phyloP scores from a whole-genome alignment of 2,329 filamentous ascomycete species.

The Alternaria novae-zelandiae region DNA sequence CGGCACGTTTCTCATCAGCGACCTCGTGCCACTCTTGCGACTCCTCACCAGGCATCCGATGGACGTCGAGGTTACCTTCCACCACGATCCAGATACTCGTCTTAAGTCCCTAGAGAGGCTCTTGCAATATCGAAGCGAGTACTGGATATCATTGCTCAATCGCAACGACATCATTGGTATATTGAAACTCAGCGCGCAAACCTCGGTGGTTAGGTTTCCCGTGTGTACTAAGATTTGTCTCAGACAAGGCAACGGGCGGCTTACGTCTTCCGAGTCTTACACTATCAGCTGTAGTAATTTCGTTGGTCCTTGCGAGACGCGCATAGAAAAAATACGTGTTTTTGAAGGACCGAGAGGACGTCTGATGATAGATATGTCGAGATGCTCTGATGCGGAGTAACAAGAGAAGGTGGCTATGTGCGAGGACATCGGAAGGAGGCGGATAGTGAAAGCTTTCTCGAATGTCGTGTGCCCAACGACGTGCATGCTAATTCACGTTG shows the following conservation, averaged over 20 bases:
- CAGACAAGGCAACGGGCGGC: too few relatives aligned
- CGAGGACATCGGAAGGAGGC: not conserved
- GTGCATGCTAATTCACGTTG: not conserved
- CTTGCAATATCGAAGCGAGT: not conserved
- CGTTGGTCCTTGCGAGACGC: too few relatives aligned
- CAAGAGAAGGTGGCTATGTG: not conserved
- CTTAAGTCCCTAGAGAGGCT: not conserved
- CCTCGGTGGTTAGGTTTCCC: too few relatives aligned
- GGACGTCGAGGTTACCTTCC: not conserved
- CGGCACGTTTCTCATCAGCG: too few relatives aligned
- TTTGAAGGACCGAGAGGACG: not conserved
- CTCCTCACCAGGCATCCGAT: not conserved
- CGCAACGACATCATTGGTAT: not conserved
- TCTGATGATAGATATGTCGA: not conserved
- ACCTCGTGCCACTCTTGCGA: not conserved
- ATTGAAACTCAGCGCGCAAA: too few relatives aligned
- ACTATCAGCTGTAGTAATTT: too few relatives aligned
- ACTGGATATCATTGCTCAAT: not conserved
- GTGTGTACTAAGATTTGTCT: too few relatives aligned
- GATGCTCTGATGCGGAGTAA: too few relatives aligned
- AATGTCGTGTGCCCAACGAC: too few relatives aligned
- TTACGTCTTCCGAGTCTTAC: too few relatives aligned
- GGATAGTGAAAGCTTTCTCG: not conserved
- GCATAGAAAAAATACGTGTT: not conserved
- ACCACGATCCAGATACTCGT: not conserved